phyloP scores from a whole-genome alignment of 2,329 filamentous ascomycete species.

The Venturiaceae sp. region DNA sequence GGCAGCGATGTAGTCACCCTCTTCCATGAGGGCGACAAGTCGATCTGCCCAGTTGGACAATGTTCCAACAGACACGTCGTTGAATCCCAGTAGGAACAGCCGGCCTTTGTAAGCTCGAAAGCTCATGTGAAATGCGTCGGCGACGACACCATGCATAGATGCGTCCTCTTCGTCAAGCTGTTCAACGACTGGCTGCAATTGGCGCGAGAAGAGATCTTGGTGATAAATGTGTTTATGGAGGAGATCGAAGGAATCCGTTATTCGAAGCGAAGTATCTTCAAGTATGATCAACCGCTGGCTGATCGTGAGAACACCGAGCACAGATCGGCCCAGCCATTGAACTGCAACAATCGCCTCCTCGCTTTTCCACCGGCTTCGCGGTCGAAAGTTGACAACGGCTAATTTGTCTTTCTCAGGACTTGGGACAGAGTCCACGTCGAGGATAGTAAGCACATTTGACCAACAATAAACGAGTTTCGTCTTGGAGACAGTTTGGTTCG shows the following conservation, averaged over 20 bases:
- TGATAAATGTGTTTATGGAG: conserved; percentile 90
- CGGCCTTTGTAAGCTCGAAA: conserved; percentile 92
- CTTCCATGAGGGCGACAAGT: conserved; percentile 86
- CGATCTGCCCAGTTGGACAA: conserved; percentile 97
- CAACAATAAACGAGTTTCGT: conserved; percentile 95
- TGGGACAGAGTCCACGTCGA: conserved; percentile 71
- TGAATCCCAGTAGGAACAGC: conserved; percentile 86
- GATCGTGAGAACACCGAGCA: conserved; percentile 84
- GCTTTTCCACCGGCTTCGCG: conserved; percentile 81
- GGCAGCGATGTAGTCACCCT: conserved; percentile 89
- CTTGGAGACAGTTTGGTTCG: conserved; percentile 60
- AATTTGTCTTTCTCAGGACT: conserved; percentile 66
- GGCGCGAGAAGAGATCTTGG: conserved; percentile 77
- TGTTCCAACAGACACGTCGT: conserved; percentile 81
- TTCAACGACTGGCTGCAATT: conserved; percentile 77
- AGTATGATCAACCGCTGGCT: conserved; percentile 88
- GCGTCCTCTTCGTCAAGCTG: conserved; percentile 77
- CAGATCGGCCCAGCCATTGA: conserved; percentile 92
- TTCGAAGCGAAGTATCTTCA: conserved; percentile 78
- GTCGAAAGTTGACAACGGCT: conserved; percentile 66
- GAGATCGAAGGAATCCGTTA: conserved; percentile 91
- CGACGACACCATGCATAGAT: conserved; percentile 90
- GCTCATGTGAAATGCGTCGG: conserved; percentile 97
- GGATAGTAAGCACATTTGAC: conserved; percentile 92
- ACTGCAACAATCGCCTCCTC: conserved; percentile 94